These are phyloP conservation scores for Paspalum notatum DNA, from an alignment of 176 grass and related monocot genomes.

Conservation along the genomic window DNA sequence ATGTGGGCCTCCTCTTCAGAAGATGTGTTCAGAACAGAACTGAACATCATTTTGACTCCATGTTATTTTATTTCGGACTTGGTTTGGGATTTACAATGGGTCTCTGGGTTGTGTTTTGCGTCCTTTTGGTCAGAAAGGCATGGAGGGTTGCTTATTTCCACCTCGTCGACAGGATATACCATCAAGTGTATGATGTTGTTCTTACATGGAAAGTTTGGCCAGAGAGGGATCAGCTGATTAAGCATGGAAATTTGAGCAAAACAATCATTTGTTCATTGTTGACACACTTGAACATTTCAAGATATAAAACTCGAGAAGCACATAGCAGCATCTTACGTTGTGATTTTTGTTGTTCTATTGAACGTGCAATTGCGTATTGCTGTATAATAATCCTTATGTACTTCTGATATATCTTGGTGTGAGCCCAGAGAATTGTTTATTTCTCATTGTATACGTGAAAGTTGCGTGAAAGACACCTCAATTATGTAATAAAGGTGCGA, in stretches of 20 bases:
- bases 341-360: neutral
- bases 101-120: slow-evolving; percentile 35
- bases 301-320: neutral
- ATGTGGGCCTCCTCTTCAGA: slow-evolving; percentile 33
- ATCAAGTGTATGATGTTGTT: neutral
- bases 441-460: neutral
- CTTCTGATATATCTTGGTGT: neutral
- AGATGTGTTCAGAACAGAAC: neutral
- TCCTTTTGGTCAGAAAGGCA: slow-evolving; percentile 25
- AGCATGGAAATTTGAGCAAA: neutral
- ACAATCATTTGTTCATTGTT: neutral
- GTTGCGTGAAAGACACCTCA: neutral
- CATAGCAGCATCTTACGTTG: neutral
- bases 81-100: slow-evolving; percentile 27
- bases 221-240: neutral
- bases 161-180: neutral
- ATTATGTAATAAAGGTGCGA: neutral
- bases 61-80: slow-evolving; percentile 17
- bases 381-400: neutral
- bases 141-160: slow-evolving; percentile 37
- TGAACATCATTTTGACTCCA: neutral
- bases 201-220: neutral
- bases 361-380: neutral
- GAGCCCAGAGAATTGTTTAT: neutral
- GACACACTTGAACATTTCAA: neutral